A percentile compares a stretch with the other conserved stretches of the same genome.
phyloP scores from a whole-genome alignment of 2,329 filamentous ascomycete species.

The Rugonectria rugulosa region DNA sequence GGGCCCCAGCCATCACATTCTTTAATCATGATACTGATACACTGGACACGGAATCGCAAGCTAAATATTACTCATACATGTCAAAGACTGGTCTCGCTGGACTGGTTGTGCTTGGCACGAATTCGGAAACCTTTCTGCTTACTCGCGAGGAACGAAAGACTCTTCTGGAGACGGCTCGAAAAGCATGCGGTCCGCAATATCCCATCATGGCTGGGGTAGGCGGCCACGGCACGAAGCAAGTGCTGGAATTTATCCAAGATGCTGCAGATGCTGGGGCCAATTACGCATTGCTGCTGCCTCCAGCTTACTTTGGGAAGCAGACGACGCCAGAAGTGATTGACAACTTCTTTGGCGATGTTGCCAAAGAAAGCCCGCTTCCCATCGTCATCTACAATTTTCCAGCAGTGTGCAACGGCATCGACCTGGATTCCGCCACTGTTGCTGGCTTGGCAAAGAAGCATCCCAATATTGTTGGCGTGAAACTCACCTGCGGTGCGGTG shows the following conservation, averaged over 20 bases:
- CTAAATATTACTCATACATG: slow-evolving; percentile 60
- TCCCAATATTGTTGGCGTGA: slow-evolving; percentile 71
- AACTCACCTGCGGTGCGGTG: slow-evolving; percentile 76
- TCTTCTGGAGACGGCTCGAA: slow-evolving; percentile 69
- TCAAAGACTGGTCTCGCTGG: slow-evolving; percentile 58
- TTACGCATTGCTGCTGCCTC: slow-evolving; percentile 67
- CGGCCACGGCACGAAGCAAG: slow-evolving; percentile 70
- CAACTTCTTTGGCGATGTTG: slow-evolving; percentile 66
- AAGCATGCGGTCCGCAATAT: slow-evolving; percentile 83
- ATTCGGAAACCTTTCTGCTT: slow-evolving; percentile 63
- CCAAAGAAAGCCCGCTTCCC: slow-evolving; percentile 58
- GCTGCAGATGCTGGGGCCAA: slow-evolving; percentile 67
- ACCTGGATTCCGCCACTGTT: slow-evolving; percentile 71
- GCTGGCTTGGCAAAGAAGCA: slow-evolving; percentile 31
- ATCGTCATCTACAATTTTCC: slow-evolving; percentile 76
- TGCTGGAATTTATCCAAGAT: slow-evolving; percentile 66
- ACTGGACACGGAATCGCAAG: slow-evolving; percentile 56
- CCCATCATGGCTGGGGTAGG: slow-evolving; percentile 79
- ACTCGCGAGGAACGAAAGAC: slow-evolving; percentile 65
- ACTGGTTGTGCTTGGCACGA: slow-evolving; percentile 62
- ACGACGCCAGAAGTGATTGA: slow-evolving; percentile 66
- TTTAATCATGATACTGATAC: slow-evolving; percentile 59
- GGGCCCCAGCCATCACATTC: slow-evolving; percentile 62
- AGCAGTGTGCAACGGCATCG: slow-evolving; percentile 70
- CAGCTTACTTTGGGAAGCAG: slow-evolving; percentile 70